Conservation (phyloP, 768 basidiomycete genomes). For the Russula sp. region DNA sequence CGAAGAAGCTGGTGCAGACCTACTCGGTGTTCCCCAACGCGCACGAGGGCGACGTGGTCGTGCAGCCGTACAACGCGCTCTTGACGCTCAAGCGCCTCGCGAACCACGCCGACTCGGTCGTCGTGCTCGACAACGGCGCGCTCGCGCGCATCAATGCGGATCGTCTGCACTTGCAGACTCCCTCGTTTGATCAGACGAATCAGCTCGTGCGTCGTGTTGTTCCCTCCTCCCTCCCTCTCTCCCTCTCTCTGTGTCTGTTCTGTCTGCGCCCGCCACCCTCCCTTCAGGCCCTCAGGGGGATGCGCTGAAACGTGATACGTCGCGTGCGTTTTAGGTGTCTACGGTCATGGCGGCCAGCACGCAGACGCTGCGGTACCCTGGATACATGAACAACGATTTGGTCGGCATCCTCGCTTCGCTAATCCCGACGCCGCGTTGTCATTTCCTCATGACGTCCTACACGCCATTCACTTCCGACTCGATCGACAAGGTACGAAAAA, state of each 20-base stretch:
- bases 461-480: conserved; percentile 97
- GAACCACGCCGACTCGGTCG: conserved; percentile 95
- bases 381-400: conserved; percentile 99
- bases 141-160: conserved; percentile 90
- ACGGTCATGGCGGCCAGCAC: conserved; percentile 98
- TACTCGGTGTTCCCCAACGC: conserved; percentile 98
- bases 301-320: background rate
- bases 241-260: background rate
- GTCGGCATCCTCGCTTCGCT: conserved; percentile 95
- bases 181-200: conserved; percentile 88
- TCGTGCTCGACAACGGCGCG: conserved; percentile 96
- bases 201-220: conserved; percentile 51
- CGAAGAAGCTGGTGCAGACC: conserved; percentile 98
- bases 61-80: conserved; percentile 96
- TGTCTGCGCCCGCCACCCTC: background rate
- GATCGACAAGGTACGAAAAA: conserved; percentile 72
- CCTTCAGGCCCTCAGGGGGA: background rate
- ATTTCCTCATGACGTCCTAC: conserved; percentile 98
- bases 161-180: conserved; percentile 79
- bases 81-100: conserved; percentile 89
- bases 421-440: conserved; percentile 94
- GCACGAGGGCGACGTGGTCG: conserved; percentile 92
- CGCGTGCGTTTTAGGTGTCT: conserved; percentile 54
- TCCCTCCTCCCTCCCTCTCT: background rate
- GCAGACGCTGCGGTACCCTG: conserved; percentile 92